These are phyloP conservation scores for Pythium dissotocum DNA, from an alignment of 352 stramenopile species.

Conservation along the genomic window DNA sequence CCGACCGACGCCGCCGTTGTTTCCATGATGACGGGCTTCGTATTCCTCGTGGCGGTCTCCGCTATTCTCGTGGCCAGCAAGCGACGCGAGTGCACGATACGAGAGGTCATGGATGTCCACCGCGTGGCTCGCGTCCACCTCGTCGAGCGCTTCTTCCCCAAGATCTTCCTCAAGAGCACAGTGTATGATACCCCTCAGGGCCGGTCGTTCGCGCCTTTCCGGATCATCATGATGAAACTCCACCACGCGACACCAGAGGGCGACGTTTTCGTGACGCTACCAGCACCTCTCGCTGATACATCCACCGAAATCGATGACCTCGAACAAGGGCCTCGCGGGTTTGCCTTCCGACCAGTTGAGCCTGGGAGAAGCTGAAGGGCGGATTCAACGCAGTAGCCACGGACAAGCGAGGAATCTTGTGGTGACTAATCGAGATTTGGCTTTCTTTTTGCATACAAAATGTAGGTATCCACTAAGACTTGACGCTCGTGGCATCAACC, in stretches of 20 bases:
- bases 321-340: neutral
- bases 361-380: neutral
- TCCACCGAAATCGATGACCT: neutral
- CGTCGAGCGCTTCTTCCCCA: slow-evolving; percentile 31
- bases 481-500: slow-evolving; percentile 19
- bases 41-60: slow-evolving; percentile 17
- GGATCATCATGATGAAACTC: slow-evolving; percentile 27
- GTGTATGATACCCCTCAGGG: slow-evolving; percentile 13
- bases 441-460: neutral
- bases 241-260: slow-evolving; percentile 10
- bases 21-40: neutral
- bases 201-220: slow-evolving; percentile 21
- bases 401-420: neutral
- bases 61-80: slow-evolving; percentile 9
- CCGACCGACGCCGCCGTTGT: slow-evolving; percentile 5
- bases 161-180: slow-evolving; percentile 25
- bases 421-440: neutral
- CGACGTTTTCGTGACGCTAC: slow-evolving; percentile 25
- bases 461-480: slow-evolving; percentile 11
- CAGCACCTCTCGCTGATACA: neutral
- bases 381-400: neutral
- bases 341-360: neutral
- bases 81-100: slow-evolving; percentile 21
- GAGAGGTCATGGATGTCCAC: slow-evolving; percentile 24
- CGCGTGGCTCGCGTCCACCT: slow-evolving; percentile 27